Conservation (phyloP, 495 filamentous ascomycete genomes). For the Chaetomidium leptoderma region DNA sequence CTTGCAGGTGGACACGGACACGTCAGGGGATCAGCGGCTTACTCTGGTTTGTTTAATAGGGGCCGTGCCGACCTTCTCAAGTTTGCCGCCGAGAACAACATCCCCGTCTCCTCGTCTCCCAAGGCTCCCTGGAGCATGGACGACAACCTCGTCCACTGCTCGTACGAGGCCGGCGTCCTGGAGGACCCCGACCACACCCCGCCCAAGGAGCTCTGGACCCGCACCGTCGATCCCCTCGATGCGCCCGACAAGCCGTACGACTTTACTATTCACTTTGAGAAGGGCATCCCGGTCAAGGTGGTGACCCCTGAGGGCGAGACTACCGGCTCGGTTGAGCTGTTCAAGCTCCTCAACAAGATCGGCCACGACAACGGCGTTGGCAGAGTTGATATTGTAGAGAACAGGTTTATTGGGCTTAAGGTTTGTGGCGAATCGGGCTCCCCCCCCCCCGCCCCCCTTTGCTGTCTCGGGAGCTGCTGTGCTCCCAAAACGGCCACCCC, state of each 20-base stretch:
- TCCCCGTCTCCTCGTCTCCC: conserved; percentile 76
- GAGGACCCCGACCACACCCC: conserved; percentile 63
- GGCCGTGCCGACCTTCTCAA: conserved; percentile 86
- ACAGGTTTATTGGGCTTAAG: conserved; percentile 13
- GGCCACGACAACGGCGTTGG: conserved; percentile 74
- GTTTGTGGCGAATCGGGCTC: too few relatives aligned
- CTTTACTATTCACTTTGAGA: conserved; percentile 75
- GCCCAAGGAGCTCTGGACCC: conserved; percentile 80
- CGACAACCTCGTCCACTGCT: conserved; percentile 88
- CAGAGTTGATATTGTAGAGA: conserved; percentile 87
- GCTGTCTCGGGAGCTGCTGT: too few relatives aligned
- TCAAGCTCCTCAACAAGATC: conserved; percentile 74
- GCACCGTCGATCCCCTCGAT: conserved; percentile 67
- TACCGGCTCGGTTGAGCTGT: conserved; percentile 75
- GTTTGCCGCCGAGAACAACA: conserved; percentile 71
- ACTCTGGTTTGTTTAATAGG: conserved; percentile 6
- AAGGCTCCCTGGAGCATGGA: conserved; percentile 87
- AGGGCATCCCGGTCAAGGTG: conserved; percentile 75
- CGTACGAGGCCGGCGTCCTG: conserved; percentile 79
- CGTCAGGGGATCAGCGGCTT: neutral
- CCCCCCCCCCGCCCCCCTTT: too few relatives aligned
- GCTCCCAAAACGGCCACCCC: too few relatives aligned
- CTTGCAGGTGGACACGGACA: too few relatives aligned
- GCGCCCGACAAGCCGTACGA: conserved; percentile 74
- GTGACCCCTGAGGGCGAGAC: conserved; percentile 52